phyloP scores from a whole-genome alignment of 305 asterid species.

The Nicotiana rustica region DNA sequence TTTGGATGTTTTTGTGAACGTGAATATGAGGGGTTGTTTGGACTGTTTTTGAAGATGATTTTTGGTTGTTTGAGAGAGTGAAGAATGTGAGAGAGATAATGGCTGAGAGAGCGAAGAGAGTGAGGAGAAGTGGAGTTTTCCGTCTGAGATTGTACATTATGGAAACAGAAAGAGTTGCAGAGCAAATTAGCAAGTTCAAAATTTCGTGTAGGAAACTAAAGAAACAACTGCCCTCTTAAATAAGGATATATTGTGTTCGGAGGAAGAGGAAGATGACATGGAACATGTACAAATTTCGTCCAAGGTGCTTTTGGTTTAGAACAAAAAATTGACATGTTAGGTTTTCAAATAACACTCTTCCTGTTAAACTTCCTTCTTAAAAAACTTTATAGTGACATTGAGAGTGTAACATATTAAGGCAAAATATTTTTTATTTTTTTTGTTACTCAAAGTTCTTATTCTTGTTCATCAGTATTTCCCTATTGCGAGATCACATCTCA shows the following conservation, averaged over 20 bases:
- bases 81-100: slow-evolving; percentile 14
- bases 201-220: neutral
- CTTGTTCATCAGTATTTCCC: too few species aligned
- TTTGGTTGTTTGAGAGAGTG: slow-evolving; percentile 30
- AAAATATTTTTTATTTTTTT: too few species aligned
- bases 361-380: neutral
- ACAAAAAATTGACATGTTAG: neutral
- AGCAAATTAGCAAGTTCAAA: slow-evolving; percentile 1
- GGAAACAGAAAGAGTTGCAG: neutral
- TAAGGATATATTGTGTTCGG: neutral
- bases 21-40: slow-evolving; percentile 46
- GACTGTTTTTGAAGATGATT: slow-evolving; percentile 38
- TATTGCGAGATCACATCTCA: too few species aligned
- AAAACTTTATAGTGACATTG: neutral
- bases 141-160: slow-evolving; percentile 28
- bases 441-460: too few species aligned
- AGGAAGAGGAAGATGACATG: neutral
- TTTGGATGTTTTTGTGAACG: slow-evolving; percentile 55
- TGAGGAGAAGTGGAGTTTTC: neutral
- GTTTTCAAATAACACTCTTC: neutral
- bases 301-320: neutral
- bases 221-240: neutral
- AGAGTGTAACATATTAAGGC: too few species aligned
- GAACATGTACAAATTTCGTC: neutral
- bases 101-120: neutral